phyloP scores from a whole-genome alignment of 2,329 filamentous ascomycete species.

The Leptographium wingfieldii region DNA sequence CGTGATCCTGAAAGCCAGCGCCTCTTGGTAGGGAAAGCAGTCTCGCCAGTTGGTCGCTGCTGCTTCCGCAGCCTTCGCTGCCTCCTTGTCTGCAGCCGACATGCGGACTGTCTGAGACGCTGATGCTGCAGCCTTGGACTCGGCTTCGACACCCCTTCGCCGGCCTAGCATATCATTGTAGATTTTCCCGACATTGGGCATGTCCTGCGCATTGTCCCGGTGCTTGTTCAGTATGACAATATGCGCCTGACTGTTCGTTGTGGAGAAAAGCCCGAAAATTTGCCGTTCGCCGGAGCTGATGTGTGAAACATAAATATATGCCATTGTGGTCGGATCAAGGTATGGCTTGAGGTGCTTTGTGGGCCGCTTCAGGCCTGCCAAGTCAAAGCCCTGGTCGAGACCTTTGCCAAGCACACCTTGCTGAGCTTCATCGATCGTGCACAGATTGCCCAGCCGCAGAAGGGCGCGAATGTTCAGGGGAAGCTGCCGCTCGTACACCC shows the following conservation, averaged over 20 bases:
- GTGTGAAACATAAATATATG: slow-evolving; percentile 88
- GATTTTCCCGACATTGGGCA: slow-evolving; percentile 83
- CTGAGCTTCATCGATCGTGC: slow-evolving; percentile 85
- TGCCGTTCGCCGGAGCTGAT: slow-evolving; percentile 82
- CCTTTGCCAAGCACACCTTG: slow-evolving; percentile 85
- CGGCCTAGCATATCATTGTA: slow-evolving; percentile 65
- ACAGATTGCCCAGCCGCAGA: slow-evolving; percentile 78
- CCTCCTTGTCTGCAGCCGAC: slow-evolving; percentile 6
- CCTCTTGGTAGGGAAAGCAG: slow-evolving; percentile 77
- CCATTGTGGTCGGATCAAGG: slow-evolving; percentile 59
- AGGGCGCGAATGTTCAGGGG: slow-evolving; percentile 78
- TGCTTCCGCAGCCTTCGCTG: slow-evolving; percentile 42
- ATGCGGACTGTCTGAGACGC: neutral
- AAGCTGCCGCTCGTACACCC: slow-evolving; percentile 90
- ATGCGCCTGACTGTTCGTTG: slow-evolving; percentile 64
- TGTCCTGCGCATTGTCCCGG: slow-evolving; percentile 62
- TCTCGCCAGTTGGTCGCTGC: slow-evolving; percentile 62
- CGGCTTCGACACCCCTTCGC: slow-evolving; percentile 47
- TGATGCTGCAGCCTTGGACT: slow-evolving; percentile 1
- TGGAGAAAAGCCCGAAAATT: slow-evolving; percentile 88
- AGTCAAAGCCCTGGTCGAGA: slow-evolving; percentile 84
- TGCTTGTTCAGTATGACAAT: slow-evolving; percentile 78
- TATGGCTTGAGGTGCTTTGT: slow-evolving; percentile 51
- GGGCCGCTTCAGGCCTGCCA: slow-evolving; percentile 59
- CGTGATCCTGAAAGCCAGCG: slow-evolving; percentile 70